Evolutionary conservation across 768 basidiomycete genomes (phyloP), one percentile per base, ranked within the genome.

Genomic region (Termitomyces heimii): DNA sequence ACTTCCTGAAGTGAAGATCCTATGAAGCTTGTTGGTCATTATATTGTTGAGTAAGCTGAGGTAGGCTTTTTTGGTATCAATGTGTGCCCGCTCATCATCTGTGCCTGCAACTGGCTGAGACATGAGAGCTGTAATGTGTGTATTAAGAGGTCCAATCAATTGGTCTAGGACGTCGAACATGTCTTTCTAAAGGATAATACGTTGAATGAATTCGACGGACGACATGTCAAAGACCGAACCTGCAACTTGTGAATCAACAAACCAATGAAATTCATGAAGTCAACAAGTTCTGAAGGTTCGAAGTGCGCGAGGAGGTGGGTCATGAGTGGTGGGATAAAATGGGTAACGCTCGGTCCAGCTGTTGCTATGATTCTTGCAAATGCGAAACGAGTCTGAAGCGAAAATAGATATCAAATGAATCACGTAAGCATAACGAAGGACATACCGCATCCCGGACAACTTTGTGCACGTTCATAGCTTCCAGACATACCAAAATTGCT

Each of bases 261-360:
- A 7, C 89, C 89, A 54, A 99, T 89, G 76, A 99, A 98, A 65
- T 88, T 89, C 80, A 98, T 88, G 65, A 98, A 96, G 67, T 99
- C 97, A 29, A 89, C 86, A 56, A 99, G 75, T 70, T 99, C 97
- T 7, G 88, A 82, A 1, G 94, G 88, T 62, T 97, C 93, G 65
- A 95, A 94, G 63, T 96, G 91, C 3, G 86, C 82, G 51, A 98
- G 82, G n/a, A 98, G 82, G 68, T 91, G 88, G 45, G 82, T 79
- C 85, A 98, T 98, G 46, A 99, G 78, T 24, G 87, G 78, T 2
- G 95, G 93, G 43, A 98, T 94, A 61, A 87, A 86, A 62, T 88
- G 85, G 0, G 94, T 90, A 52, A 96, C 87, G 37, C 83, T 85
- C 7, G 89, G 85, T 13, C 95, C 95, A 22, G 94, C 88, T 34